Percentiles rank a stretch among this genome's conserved stretches.
phyloP scores from a whole-genome alignment of 1,139 yeast species.

The Kodamaea plutei region DNA sequence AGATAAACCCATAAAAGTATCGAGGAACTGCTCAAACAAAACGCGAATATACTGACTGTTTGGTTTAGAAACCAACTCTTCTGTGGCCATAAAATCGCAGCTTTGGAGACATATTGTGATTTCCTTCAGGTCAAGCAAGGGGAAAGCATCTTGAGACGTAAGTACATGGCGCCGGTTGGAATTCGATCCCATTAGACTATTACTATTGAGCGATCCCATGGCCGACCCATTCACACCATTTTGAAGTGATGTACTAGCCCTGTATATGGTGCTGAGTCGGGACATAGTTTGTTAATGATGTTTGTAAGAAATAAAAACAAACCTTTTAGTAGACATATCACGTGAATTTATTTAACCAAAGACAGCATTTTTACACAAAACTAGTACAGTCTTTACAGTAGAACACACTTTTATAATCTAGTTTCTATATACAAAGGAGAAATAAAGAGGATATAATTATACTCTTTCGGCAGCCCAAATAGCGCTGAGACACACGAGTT shows the following conservation, averaged over 20 bases:
- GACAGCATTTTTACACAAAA: background rate
- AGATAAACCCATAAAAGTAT: constrained; percentile 54
- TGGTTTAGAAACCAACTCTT: constrained; percentile 63
- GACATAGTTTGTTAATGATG: constrained; percentile 15
- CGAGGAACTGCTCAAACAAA: constrained; percentile 68
- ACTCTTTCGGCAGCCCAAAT: constrained; percentile 88
- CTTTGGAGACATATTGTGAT: constrained; percentile 58
- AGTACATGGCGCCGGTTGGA: constrained; percentile 17
- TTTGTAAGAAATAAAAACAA: constrained; percentile 3
- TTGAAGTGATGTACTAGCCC: constrained; percentile 15
- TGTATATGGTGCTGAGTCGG: constrained; percentile 23
- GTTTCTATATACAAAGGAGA: too few species aligned
- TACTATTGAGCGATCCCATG: constrained; percentile 1
- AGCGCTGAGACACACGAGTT: constrained; percentile 78
- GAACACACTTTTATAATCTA: too few species aligned
- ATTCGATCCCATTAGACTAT: constrained; percentile 3
- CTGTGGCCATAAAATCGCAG: constrained; percentile 61
- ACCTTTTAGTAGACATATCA: constrained; percentile 1
- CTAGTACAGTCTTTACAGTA: too few species aligned
- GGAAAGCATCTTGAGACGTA: constrained; percentile 45
- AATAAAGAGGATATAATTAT: too few species aligned
- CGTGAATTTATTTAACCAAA: constrained; percentile 2
- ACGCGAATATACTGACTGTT: constrained; percentile 58
- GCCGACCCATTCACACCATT: constrained; percentile 2
- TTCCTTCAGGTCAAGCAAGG: constrained; percentile 63